Evolutionary conservation across 441 rosid species (phyloP), one percentile per base, ranked within the genome.

Genomic region (Gossypium laxum): DNA sequence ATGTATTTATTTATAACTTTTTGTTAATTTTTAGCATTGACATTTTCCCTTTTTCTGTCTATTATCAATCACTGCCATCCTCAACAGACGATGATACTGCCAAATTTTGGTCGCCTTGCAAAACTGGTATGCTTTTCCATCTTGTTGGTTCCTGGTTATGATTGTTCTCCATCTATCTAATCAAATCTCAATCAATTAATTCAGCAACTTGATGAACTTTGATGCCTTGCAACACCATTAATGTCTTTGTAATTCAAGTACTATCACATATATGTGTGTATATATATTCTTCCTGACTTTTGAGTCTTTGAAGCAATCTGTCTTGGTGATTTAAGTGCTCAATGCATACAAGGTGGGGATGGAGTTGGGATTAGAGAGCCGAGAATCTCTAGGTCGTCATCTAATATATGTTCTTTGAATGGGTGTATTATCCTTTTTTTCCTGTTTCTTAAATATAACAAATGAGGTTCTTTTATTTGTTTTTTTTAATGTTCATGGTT

Each of bases 41-140:
- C 55, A 32, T 15, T 56, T 62, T 68, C 30, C 50, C 24, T 59
- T 59, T 72, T 54, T 55, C 70, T 56, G 22, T 4, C 71, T 19
- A 7, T 47, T 51, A 41, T 57, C 0, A n/a, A 62, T 47, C n/a
- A 11, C 64, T 24, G 26, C 80, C 50, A 50, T 78, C 67, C 78
- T 77, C 67, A 79, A 74, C 87, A 93, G 97, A 90, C 90, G 4
- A 87, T 90, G 97, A 82, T 91, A 67, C 90, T 90, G 80, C 98
- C 97, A 64, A 86, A 82, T 81, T 77, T 90, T 81, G 88, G 86
- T 68, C 97, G 88, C 70, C 76, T 87, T 75, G 87, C 87, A 5
- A 93, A 91, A 83, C 88, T 91, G 97, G 98, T 93, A 81, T 72
- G 68, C 72, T 3, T 14, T 30, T 15, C 65, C 22, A 15, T 60